Percentiles rank a stretch among this genome's conserved stretches.
Conservation (phyloP, 176 grass and related monocot genomes). For the Tillandsia fasciculata region DNA sequence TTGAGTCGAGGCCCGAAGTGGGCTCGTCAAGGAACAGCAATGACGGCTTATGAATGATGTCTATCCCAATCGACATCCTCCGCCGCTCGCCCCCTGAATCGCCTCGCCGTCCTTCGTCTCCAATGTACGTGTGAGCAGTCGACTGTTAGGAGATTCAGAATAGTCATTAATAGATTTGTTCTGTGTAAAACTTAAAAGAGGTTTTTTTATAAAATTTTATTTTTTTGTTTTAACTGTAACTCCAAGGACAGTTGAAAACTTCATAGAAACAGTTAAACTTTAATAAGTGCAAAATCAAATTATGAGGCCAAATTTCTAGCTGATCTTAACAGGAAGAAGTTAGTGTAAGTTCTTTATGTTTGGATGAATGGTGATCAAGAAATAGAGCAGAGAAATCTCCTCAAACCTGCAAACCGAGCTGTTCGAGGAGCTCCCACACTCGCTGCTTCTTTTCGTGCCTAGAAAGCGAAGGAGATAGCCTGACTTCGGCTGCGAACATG, state of each 20-base stretch:
- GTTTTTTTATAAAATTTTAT: no score
- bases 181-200: background rate
- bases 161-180: background rate
- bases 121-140: conserved; percentile 59
- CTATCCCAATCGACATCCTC: conserved; percentile 51
- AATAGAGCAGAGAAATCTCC: no score
- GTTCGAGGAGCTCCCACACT: conserved; percentile 62
- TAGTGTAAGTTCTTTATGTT: no score
- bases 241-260: no score
- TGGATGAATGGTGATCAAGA: no score
- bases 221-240: no score
- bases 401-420: conserved; percentile 53
- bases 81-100: conserved; percentile 56
- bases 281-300: no score
- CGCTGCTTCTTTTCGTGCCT: conserved; percentile 44
- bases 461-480: conserved; percentile 47
- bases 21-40: conserved; percentile 62
- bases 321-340: no score
- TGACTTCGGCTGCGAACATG: conserved; percentile 54
- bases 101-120: conserved; percentile 48
- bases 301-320: no score
- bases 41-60: conserved; percentile 63
- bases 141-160: conserved; percentile 29
- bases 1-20: conserved; percentile 69
- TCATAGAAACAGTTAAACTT: no score